Conservation (phyloP, 768 basidiomycete species). For the Pulveroboletus sp. region DNA sequence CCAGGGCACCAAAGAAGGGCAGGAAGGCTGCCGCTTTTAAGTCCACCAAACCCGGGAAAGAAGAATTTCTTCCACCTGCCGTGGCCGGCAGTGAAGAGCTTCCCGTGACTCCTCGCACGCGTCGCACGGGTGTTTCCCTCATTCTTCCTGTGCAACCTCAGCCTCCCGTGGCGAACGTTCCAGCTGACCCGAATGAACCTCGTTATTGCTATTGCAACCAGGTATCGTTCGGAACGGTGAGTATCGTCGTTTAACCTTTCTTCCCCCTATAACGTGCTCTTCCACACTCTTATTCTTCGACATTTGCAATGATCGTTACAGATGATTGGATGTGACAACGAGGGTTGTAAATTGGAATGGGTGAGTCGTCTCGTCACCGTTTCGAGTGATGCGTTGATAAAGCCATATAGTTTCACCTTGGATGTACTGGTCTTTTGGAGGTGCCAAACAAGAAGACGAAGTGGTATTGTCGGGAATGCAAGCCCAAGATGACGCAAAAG, state of each 20-base stretch:
- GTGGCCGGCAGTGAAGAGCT: constrained; percentile 9
- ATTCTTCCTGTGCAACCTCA: constrained; percentile 33
- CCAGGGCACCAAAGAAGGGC: constrained; percentile 20
- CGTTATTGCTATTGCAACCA: constrained; percentile 81
- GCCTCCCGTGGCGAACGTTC: constrained; percentile 15
- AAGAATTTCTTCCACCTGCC: constrained; percentile 7
- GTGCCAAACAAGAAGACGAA: constrained; percentile 51
- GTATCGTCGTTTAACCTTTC: constrained; percentile 19
- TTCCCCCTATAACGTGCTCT: background rate
- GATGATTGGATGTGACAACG: constrained; percentile 87
- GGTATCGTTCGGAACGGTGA: constrained; percentile 74
- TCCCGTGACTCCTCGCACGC: constrained; percentile 12
- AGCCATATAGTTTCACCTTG: constrained; percentile 60
- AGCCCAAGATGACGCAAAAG: constrained; percentile 32
- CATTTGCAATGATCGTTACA: constrained; percentile 22
- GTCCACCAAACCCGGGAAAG: constrained; percentile 16
- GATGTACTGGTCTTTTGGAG: constrained; percentile 56
- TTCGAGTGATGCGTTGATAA: background rate
- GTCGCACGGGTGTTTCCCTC: constrained; percentile 28
- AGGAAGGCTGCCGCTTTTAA: constrained; percentile 18
- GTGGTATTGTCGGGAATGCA: constrained; percentile 74
- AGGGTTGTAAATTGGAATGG: constrained; percentile 75
- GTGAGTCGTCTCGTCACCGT: constrained; percentile 40
- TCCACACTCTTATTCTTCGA: background rate
- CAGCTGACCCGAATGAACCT: constrained; percentile 44